phyloP scores from a whole-genome alignment of 192 early-diverging fungal species.

The Gamsiella multidivaricata region DNA sequence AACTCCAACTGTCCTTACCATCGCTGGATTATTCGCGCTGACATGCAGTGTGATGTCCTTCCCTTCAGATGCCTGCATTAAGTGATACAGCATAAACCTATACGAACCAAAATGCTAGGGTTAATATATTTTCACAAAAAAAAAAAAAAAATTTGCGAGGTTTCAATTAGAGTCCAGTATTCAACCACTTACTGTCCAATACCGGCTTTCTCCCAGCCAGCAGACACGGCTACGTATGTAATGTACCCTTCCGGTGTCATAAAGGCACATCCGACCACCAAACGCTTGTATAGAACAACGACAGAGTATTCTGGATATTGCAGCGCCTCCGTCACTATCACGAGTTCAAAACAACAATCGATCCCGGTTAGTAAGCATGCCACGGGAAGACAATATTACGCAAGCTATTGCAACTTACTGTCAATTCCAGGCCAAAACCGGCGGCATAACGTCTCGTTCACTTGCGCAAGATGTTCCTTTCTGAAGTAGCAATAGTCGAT shows the following conservation, averaged over 20 bases:
- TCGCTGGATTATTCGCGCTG: constrained; percentile 90
- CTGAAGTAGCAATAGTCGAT: constrained; percentile 89
- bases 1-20: constrained; percentile 62
- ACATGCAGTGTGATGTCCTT: constrained; percentile 95
- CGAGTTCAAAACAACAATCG: background rate
- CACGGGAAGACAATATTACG: constrained; percentile 9
- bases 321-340: constrained; percentile 82
- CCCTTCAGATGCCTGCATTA: constrained; percentile 76
- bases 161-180: too few relatives aligned
- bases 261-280: constrained; percentile 90
- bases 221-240: constrained; percentile 85
- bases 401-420: constrained; percentile 53
- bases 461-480: constrained; percentile 71
- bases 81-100: constrained; percentile 84
- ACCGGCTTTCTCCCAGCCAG: constrained; percentile 87
- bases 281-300: constrained; percentile 81
- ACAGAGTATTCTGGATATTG: constrained; percentile 86
- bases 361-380: background rate
- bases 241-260: constrained; percentile 93
- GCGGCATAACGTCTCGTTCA: constrained; percentile 78
- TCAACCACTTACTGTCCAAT: constrained; percentile 83
- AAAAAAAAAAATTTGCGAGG: too few relatives aligned
- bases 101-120: constrained; percentile 14
- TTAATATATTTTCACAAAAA: background rate
- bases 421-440: constrained; percentile 94